phyloP scores from a whole-genome alignment of 2,329 filamentous ascomycete species.

The Blumeria hordei region DNA sequence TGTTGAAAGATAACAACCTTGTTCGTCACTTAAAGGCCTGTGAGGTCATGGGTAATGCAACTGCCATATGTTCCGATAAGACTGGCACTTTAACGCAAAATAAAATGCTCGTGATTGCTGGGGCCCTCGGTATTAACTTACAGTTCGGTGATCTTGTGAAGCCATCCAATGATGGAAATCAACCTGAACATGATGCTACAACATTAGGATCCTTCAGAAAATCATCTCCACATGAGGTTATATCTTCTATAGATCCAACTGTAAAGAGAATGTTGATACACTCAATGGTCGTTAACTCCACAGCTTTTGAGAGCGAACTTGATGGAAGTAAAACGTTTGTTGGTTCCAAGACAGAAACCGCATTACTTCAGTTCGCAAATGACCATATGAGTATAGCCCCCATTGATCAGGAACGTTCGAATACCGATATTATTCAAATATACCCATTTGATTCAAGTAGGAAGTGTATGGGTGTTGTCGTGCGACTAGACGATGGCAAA shows the following conservation, averaged over 20 bases:
- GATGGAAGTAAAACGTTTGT: conserved; percentile 36
- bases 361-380: conserved; percentile 43
- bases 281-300: conserved; percentile 43
- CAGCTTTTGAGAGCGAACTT: conserved; percentile 41
- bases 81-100: conserved; percentile 54
- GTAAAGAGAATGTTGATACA: conserved; percentile 26
- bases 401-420: conserved; percentile 34
- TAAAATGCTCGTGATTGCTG: conserved; percentile 54
- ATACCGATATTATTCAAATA: conserved; percentile 30
- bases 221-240: conserved; percentile 10
- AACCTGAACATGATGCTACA: conserved; percentile 9
- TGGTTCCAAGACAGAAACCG: conserved; percentile 58
- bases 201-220: background rate
- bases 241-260: conserved; percentile 9
- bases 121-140: conserved; percentile 34
- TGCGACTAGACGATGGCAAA: conserved; percentile 22
- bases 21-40: conserved; percentile 43
- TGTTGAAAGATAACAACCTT: conserved; percentile 46
- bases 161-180: conserved; percentile 9
- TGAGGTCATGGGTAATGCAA: conserved; percentile 49
- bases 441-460: conserved; percentile 19
- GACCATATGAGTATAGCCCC: conserved; percentile 40
- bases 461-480: conserved; percentile 45
- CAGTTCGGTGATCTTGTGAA: conserved; percentile 22
- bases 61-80: conserved; percentile 60